Evolutionary conservation across 2,329 filamentous ascomycete genomes (phyloP), one percentile per base, ranked within the genome.

Genomic region (Talaromyces piceae): DNA sequence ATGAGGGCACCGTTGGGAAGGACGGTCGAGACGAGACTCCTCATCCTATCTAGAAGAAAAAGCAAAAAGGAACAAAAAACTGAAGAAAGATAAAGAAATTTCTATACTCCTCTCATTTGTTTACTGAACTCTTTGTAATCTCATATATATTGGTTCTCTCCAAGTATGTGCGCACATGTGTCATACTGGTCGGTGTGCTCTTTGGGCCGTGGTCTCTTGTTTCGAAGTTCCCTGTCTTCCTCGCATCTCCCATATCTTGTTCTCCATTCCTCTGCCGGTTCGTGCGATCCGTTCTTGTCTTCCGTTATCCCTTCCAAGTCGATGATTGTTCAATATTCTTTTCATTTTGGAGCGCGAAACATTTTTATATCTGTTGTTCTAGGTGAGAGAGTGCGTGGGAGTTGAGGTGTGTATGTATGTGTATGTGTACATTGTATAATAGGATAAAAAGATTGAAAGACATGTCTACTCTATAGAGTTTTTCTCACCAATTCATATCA

Each of bases 1-100:
- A 54, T 7, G 62, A 65, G 43, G 56, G 56, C 45, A 79, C 79
- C 33, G 75, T 58, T 20, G 64, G 62, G 47, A 67, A 68, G 55
- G 61, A 67, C 57, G 67, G 61, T 58, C 65, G 59, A 56, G 64
- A 68, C 44, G 58, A 66, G 51, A 65, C 63, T 18, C 63, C 65
- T 45, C 47, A 60, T 28, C 62, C 65, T 28, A 31, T 37, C 31
- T 47, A 48, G 39, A 43, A 37, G n/a, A n/a, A n/a, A n/a, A n/a
- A n/a, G n/a, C n/a, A n/a, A n/a, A n/a, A n/a, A n/a, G n/a, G n/a
- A n/a, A n/a, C n/a, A n/a, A n/a, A n/a, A n/a, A n/a, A n/a, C n/a
- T n/a, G n/a, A 30, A 20, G 16, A 37, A 37, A 18, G 18, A 37
- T 9, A 37, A 37, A 12, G 25, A 22, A 43, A 43, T 22, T 43